Conservation (phyloP, 345 rosid genomes). For the Ceriops tagal region DNA sequence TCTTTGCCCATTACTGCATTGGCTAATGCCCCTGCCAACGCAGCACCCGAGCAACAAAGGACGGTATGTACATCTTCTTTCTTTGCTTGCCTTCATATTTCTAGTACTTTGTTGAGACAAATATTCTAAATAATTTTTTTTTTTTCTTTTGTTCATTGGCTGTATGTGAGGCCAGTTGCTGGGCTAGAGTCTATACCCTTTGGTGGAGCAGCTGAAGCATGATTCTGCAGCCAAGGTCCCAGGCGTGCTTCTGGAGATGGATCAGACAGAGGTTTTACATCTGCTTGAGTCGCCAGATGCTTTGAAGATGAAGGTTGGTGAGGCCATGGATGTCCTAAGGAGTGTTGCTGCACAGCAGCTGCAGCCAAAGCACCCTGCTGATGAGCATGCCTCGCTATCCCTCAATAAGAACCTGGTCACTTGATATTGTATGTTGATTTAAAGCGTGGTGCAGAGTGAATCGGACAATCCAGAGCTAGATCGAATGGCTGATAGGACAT, state of each 20-base stretch:
- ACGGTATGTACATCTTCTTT: constrained; percentile 10
- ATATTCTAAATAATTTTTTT: not conserved
- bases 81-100: not conserved
- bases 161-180: constrained; percentile 11
- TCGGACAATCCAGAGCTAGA: not conserved
- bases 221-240: constrained; percentile 31
- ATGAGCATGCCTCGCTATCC: constrained; percentile 22
- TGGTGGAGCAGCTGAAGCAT: constrained; percentile 28
- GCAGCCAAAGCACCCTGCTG: constrained; percentile 18
- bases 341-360: constrained; percentile 27
- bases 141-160: not conserved
- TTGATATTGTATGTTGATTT: not conserved
- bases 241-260: constrained; percentile 37
- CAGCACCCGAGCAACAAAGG: constrained; percentile 25
- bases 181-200: constrained; percentile 28
- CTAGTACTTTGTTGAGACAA: not conserved
- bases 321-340: constrained; percentile 32
- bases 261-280: constrained; percentile 31
- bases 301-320: constrained; percentile 27
- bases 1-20: constrained; percentile 24
- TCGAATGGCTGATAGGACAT: not conserved
- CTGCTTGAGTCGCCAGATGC: constrained; percentile 33
- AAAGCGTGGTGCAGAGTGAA: not conserved
- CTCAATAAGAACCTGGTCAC: constrained; percentile 20
- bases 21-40: constrained; percentile 24